Percentiles rank a stretch among this genome's conserved stretches.
Evolutionary conservation across 2,329 filamentous ascomycete genomes (phyloP).

Genomic region (Fusarium acutatum): DNA sequence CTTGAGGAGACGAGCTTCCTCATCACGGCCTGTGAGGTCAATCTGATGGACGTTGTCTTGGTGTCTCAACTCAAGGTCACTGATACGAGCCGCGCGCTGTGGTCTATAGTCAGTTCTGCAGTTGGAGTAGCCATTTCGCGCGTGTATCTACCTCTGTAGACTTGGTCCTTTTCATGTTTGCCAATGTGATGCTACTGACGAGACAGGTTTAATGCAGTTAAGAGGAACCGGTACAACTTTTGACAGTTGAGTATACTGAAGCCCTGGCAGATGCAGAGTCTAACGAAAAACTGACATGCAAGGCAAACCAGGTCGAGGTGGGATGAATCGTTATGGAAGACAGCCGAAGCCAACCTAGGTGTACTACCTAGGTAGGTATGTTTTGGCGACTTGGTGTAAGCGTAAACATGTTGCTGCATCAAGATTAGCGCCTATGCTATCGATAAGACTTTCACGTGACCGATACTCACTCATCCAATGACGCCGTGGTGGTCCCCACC

Average conservation of each 20-base stretch:
- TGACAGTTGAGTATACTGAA: not conserved
- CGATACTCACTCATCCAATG: not conserved
- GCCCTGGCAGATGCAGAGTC: not conserved
- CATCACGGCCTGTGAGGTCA: conserved; percentile 75
- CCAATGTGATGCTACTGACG: not conserved
- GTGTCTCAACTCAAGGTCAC: conserved; percentile 74
- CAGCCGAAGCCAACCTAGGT: not conserved
- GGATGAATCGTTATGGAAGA: conserved; percentile 15
- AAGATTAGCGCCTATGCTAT: conserved; percentile 25
- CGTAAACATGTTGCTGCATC: conserved; percentile 46
- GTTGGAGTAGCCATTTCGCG: conserved; percentile 32
- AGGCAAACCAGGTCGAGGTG: conserved; percentile 19
- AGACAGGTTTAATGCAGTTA: not conserved
- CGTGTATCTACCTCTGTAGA: conserved; percentile 42
- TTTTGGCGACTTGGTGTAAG: conserved; percentile 37
- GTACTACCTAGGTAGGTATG: conserved; percentile 9
- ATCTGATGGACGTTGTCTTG: conserved; percentile 70
- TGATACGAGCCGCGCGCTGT: conserved; percentile 57
- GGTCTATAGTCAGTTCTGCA: conserved; percentile 27
- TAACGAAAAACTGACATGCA: conserved; percentile 7
- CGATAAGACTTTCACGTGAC: conserved; percentile 19
- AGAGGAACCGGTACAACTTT: not conserved
- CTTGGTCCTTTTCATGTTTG: conserved; percentile 41
- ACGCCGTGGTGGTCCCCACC: not conserved
- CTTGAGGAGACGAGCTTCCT: conserved; percentile 75